Conservation (phyloP, 148 eudicot species). For the Hydrangea macrophylla region DNA sequence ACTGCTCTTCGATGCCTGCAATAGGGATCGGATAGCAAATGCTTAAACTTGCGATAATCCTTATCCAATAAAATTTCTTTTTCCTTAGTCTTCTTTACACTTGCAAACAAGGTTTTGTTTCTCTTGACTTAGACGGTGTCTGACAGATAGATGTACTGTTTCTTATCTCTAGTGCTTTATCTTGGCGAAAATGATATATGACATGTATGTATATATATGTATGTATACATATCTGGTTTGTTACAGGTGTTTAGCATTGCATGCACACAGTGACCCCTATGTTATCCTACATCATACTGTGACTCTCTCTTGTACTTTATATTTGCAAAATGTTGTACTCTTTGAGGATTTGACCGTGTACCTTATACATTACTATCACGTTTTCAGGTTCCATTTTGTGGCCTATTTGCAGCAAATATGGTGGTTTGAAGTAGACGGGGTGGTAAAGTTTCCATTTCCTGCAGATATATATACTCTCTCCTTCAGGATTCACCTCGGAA, state of each 20-base stretch:
- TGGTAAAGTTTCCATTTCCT: constrained; percentile 65
- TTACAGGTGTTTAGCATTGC: too few relatives aligned
- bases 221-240: too few relatives aligned
- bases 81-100: constrained; percentile 1
- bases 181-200: too few relatives aligned
- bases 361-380: neutral
- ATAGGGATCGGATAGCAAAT: neutral
- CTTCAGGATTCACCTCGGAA: constrained; percentile 84
- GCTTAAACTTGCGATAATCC: constrained; percentile 1
- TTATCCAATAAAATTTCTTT: neutral
- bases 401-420: constrained; percentile 98
- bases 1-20: neutral
- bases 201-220: too few relatives aligned
- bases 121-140: too few relatives aligned
- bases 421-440: constrained; percentile 98
- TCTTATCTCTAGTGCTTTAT: too few relatives aligned
- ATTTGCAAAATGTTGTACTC: neutral
- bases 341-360: neutral
- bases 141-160: too few relatives aligned
- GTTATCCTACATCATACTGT: too few relatives aligned
- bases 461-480: constrained; percentile 71
- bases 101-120: too few relatives aligned
- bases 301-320: too few relatives aligned
- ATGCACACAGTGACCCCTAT: too few relatives aligned
- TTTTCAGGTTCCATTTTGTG: constrained; percentile 64